phyloP scores from a whole-genome alignment of 2,329 filamentous ascomycete species.

The Boeremia lycopersici region DNA sequence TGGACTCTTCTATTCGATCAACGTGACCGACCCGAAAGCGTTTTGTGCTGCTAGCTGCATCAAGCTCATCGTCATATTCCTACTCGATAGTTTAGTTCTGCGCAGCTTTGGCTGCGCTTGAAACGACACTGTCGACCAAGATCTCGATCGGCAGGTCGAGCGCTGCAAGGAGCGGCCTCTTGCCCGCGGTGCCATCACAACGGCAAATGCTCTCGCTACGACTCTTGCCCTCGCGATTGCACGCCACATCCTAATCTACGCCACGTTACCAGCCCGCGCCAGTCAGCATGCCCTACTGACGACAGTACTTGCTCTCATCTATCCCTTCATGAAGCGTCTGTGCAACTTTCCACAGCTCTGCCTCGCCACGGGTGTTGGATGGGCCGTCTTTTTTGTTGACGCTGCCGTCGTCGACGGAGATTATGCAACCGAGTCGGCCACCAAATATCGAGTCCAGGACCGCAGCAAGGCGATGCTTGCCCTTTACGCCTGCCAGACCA shows the following conservation, averaged over 20 bases:
- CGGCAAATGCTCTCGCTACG: constrained; percentile 24
- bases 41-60: constrained; percentile 12
- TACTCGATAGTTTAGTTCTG: constrained; percentile 53
- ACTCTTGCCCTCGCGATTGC: background rate
- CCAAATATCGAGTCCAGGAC: background rate
- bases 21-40: constrained; percentile 20
- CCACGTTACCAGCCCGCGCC: background rate
- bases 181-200: constrained; percentile 58
- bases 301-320: constrained; percentile 53
- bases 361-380: constrained; percentile 48
- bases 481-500: constrained; percentile 26
- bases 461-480: constrained; percentile 13
- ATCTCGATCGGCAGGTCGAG: constrained; percentile 56
- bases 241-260: background rate
- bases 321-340: constrained; percentile 59
- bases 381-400: constrained; percentile 6
- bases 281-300: constrained; percentile 48
- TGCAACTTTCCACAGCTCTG: constrained; percentile 61
- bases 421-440: background rate
- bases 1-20: constrained; percentile 49
- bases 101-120: constrained; percentile 53
- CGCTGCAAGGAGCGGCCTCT: constrained; percentile 19
- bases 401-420: background rate
- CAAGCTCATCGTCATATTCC: constrained; percentile 45
- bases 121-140: constrained; percentile 62